Percentiles rank a stretch among this genome's conserved stretches.
These are phyloP conservation scores for Venturia nashicola DNA, from an alignment of 2,329 filamentous ascomycete genomes.

Conservation along the genomic window DNA sequence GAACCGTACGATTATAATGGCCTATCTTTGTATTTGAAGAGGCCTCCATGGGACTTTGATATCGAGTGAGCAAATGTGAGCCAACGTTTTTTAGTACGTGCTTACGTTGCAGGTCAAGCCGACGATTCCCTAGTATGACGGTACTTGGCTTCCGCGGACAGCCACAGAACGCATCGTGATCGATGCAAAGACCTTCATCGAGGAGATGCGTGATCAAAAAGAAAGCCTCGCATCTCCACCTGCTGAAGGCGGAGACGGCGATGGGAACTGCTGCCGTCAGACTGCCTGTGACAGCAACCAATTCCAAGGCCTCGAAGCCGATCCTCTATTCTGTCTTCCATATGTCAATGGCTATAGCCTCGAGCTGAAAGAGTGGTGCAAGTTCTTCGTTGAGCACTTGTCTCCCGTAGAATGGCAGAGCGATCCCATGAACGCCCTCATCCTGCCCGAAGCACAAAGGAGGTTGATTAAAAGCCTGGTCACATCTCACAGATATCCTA, in stretches of 20 bases:
- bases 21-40: slow-evolving; percentile 14
- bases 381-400: slow-evolving; percentile 24
- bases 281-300: slow-evolving; percentile 8
- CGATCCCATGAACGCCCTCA: slow-evolving; percentile 20
- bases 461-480: slow-evolving; percentile 21
- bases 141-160: slow-evolving; percentile 13
- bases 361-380: slow-evolving; percentile 22
- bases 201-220: slow-evolving; percentile 13
- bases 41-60: slow-evolving; percentile 14
- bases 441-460: slow-evolving; percentile 20
- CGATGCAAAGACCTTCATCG: slow-evolving; percentile 17
- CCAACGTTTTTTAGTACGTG: too few species aligned
- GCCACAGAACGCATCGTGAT: slow-evolving; percentile 16
- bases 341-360: slow-evolving; percentile 23
- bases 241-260: background rate
- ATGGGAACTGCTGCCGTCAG: background rate
- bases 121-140: slow-evolving; percentile 6
- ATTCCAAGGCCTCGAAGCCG: slow-evolving; percentile 12
- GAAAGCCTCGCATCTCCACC: slow-evolving; percentile 2
- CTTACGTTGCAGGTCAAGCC: background rate
- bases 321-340: slow-evolving; percentile 19
- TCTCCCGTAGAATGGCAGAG: slow-evolving; percentile 18
- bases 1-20: slow-evolving; percentile 15
- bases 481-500: slow-evolving; percentile 15
- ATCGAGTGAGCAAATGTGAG: slow-evolving; percentile 11